Base-by-base conservation (phyloP, 1,139 yeast genomes). In the Magnusiomyces magnusii region DNA sequence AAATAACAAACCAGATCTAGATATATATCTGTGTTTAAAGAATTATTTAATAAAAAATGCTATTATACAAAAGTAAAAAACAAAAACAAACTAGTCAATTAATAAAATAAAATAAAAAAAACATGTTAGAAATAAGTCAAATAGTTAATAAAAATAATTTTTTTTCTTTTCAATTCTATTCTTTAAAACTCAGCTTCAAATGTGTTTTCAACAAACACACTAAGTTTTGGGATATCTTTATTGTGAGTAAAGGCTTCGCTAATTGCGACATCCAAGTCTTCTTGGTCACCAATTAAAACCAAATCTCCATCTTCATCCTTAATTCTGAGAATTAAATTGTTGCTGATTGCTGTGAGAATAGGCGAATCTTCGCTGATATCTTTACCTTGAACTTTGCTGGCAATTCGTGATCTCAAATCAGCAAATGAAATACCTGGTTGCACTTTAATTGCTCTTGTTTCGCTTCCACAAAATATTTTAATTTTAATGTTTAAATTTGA, bases 271-370 rank as follows among this genome's bases (percentile, higher is more conserved):
- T 51, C 44, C 28, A 60, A 47, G 50, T 60, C 62, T 39, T 56
- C 62, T 39, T 60, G 62, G 44, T 60, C 62, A 2, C 55, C 59
- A 21, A 57, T 31, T 25, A 57, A 23, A 19, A 57, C 53, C 49
- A 56, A 47, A 54, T 60, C 60, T 3, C 56, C 62, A 36, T 60
- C 60, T 47, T 57, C 62, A 41, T 58, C 60, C 54, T 57, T 57
- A 15, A 56, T 34, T 23, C 60, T 47, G 9, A 56, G 28, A 24
- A 28, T 28, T 21, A 31, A 15, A 17, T 44, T 44, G 17, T 56
- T 25, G 25, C 55, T n/a, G 21, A 34, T 31, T 27, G 55, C 55
- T 2, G 27, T 24, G 17, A 59, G 34, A 31, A 50, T 31, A 7
- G 41, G 53, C 15, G 24, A 28, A 21, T 50, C 53, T n/a, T 50